Base-by-base conservation (phyloP, 352 stramenopile genomes). In the Pythium dissimile region DNA sequence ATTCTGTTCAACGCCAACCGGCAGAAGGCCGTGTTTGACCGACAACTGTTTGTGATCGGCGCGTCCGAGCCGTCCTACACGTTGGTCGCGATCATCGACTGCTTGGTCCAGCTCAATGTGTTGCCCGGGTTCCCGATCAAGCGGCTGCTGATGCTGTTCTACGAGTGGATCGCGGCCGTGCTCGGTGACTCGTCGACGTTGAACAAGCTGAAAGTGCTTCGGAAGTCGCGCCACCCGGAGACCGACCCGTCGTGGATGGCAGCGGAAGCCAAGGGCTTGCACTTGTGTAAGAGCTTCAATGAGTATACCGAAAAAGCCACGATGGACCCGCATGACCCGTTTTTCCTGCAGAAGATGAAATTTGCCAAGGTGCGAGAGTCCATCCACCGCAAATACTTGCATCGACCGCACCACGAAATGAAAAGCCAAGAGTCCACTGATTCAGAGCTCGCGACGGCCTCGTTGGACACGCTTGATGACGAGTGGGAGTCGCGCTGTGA, bases 81-180 rank as follows among this genome's bases (percentile, higher is more conserved):
- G 21, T 67, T 92, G 15, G 70, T 84, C 23, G 81, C 76, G 13
- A 86, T 92, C 59, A 55, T 92, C 30, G 83, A 92, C 66, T 89
- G 83, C 42, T 48, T 90, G 0, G 75, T 77, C 31, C 74, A 87
- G 57, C 65, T 90, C 18, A 85, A 89, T 50, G 72, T 84, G 38
- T 57, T 90, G 21, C 77, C 83, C 6, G 79, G 80, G 3, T 92
- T 91, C 62, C 83, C 83, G 13, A 86, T 89, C 44, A 93, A 93
- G 62, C 78, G 83, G 8, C 41, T 91, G 26, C 58, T 93, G 32
- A 61, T 93, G 67, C 63, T 93, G 6, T 79, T 85, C 24, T 77
- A 78, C 58, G 80, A 88, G 50, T 91, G 80, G 83, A 76, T 89
- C 35, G 66, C 62, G 21, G 70, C 72, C 7, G 59, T 89, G 5